Conservation (phyloP, 495 filamentous ascomycete genomes). For the Lepraria neglecta region DNA sequence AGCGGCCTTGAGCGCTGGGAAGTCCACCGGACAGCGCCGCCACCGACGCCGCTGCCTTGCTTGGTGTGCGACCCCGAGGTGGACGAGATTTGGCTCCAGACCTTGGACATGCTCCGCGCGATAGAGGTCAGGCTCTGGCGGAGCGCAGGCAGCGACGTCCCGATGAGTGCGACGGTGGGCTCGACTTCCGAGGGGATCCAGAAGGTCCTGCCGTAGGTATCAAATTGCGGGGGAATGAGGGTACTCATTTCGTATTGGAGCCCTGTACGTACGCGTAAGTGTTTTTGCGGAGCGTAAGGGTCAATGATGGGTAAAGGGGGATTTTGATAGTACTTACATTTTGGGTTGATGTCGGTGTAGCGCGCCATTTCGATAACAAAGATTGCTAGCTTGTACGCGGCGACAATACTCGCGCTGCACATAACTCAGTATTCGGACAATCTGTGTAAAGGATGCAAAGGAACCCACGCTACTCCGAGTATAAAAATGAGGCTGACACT, state of each 20-base stretch:
- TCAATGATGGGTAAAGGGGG: background rate
- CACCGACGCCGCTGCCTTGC: background rate
- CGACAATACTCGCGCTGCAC: conserved; percentile 25
- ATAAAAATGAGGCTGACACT: conserved; percentile 26
- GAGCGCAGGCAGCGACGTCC: conserved; percentile 28
- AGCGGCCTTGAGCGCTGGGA: background rate
- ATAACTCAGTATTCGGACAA: background rate
- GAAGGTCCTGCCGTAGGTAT: conserved; percentile 28
- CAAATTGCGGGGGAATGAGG: conserved; percentile 27
- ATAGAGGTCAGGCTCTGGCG: conserved; percentile 11
- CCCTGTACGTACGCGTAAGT: conserved; percentile 12
- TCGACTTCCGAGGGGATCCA: conserved; percentile 32
- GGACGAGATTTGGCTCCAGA: background rate
- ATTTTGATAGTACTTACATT: no score
- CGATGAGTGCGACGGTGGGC: conserved; percentile 30
- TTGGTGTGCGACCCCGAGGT: background rate
- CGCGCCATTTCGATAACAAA: conserved; percentile 22
- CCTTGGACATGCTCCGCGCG: background rate
- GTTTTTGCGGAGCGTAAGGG: background rate
- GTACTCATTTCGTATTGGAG: conserved; percentile 21
- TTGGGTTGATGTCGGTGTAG: conserved; percentile 14
- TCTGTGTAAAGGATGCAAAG: background rate
- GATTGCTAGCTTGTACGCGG: conserved; percentile 28
- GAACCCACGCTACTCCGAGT: conserved; percentile 28
- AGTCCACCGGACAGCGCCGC: background rate